Base-by-base conservation (phyloP, 2,329 filamentous ascomycete species). In the Alternaria novae-zelandiae region DNA sequence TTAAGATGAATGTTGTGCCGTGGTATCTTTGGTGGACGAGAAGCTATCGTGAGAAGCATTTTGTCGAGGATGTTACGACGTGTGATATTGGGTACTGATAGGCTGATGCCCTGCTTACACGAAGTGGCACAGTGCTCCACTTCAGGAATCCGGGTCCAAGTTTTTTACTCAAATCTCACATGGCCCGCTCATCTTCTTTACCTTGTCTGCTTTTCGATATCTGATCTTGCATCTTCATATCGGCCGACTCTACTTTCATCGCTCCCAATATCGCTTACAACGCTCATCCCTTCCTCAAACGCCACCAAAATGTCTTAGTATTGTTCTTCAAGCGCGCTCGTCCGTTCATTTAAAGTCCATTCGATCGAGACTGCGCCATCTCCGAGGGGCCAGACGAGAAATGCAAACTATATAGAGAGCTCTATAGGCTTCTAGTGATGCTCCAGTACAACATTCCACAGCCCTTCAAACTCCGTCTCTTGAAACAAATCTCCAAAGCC, bases 11-110 rank as follows among this genome's bases (percentile, higher is more conserved):
- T 58, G 67, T 83, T 47, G 76, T 83, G n/a, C 82, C 82, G 47
- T 83, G 82, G 82, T 83, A 81, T 73, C 65, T 83, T 62, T 83
- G 82, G 82, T 83, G 80, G 74, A 82, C 81, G 25, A 78, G 74
- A 57, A 64, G 63, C 1, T 75, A 78, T 53, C 69, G 82, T 17
- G 80, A 83, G 72, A 79, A 78, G 71, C 82, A 83, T 68, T 83
- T 83, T 61, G 71, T 81, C 3, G 82, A 83, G 72, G 82, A 83
- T 74, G 82, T 83, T 11, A 83, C 81, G 7, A 79, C 64, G 5
- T 73, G 76, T 49, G 79, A 81, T 55, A 68, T 82, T 59, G 73
- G 72, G 7, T 82, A 81, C 66, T 81, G 70, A 71, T 20, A 11
- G 32, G 13, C 11, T 41, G 9, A 11, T 41, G n/a, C 36, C 36